A percentile compares a stretch with the other conserved stretches of the same genome.
Evolutionary conservation across 371 early-diverging fungal genomes (phyloP).

Genomic region (Dinochytrium kinnereticum): DNA sequence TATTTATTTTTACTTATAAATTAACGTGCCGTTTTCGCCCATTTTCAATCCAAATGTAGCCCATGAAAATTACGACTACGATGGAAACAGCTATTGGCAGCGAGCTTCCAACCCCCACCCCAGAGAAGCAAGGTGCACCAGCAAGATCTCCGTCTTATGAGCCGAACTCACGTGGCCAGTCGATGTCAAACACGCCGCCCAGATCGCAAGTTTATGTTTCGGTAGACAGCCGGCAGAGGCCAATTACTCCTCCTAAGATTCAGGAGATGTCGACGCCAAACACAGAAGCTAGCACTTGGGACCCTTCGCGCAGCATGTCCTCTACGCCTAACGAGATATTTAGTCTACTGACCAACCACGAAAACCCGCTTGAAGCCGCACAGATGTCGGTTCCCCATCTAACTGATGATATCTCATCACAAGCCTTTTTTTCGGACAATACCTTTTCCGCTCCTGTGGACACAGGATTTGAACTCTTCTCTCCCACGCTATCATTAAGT

Average conservation of each 20-base stretch:
- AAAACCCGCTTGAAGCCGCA: too few relatives aligned
- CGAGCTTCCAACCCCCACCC: slow-evolving; percentile 6
- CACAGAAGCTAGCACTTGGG: background rate
- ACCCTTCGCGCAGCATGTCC: background rate
- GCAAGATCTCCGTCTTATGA: background rate
- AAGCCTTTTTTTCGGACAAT: background rate
- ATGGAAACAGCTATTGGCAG: background rate
- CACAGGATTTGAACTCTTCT: background rate
- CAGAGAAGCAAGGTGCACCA: background rate
- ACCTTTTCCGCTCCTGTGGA: background rate
- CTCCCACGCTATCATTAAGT: background rate
- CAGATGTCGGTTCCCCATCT: background rate
- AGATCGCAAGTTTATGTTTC: background rate
- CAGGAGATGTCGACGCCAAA: background rate
- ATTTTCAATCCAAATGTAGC: too few relatives aligned
- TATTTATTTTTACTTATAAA: too few relatives aligned
- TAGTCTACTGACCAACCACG: background rate
- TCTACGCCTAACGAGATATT: background rate
- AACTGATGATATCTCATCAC: background rate
- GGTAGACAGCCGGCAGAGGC: background rate
- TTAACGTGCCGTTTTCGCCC: too few relatives aligned
- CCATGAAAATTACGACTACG: background rate
- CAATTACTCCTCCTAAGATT: background rate
- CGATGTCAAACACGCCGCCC: background rate
- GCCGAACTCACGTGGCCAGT: background rate